These are phyloP conservation scores for Arachis hypogaea DNA, from an alignment of 306 rosid genomes.

Conservation along the genomic window DNA sequence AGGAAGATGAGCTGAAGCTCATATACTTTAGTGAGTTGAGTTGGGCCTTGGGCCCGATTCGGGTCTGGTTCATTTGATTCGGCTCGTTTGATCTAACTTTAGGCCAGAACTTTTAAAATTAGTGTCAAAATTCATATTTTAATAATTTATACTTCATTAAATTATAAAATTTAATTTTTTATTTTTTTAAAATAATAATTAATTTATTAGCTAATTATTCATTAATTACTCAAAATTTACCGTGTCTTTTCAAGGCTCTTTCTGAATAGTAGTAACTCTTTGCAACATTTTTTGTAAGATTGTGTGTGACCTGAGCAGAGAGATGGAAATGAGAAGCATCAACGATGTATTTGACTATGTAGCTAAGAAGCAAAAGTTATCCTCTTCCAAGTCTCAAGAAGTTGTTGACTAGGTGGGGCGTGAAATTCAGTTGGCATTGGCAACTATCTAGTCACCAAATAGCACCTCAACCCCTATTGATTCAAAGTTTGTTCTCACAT, in stretches of 20 bases:
- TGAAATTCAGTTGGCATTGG: constrained; percentile 67
- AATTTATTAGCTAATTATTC: too few relatives aligned
- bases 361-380: constrained; percentile 83
- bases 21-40: too few relatives aligned
- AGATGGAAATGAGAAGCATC: constrained; percentile 81
- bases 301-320: constrained; percentile 35
- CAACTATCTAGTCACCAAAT: constrained; percentile 53
- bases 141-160: too few relatives aligned
- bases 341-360: constrained; percentile 86
- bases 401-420: constrained; percentile 67
- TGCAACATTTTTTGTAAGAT: constrained; percentile 49
- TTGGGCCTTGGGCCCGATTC: too few relatives aligned
- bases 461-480: constrained; percentile 49
- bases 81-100: too few relatives aligned
- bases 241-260: constrained; percentile 6
- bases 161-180: too few relatives aligned
- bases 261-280: constrained; percentile 29
- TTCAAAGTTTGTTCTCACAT: constrained; percentile 57
- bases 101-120: too few relatives aligned
- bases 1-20: too few relatives aligned
- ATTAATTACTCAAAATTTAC: neutral
- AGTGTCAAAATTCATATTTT: too few relatives aligned
- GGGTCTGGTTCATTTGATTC: too few relatives aligned
- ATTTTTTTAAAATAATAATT: too few relatives aligned
- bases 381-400: constrained; percentile 76